Percentiles rank a stretch among this genome's conserved stretches.
Conservation (phyloP, 192 early-diverging fungal genomes). For the Linnemannia schmuckeri region DNA sequence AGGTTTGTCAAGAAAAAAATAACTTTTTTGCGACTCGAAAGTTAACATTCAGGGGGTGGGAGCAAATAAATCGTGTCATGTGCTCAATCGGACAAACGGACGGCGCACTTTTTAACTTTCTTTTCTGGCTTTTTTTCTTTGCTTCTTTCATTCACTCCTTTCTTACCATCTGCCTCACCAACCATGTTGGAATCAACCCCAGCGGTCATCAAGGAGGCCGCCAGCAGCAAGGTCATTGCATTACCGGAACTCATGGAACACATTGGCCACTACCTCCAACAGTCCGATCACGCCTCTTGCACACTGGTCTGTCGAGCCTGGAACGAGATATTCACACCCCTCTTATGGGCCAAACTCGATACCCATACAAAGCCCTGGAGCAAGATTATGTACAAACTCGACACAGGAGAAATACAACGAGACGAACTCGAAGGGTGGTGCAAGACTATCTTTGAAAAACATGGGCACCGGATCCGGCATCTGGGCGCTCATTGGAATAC, state of each 20-base stretch:
- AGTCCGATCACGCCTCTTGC: background rate
- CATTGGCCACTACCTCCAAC: background rate
- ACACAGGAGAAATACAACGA: background rate
- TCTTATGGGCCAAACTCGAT: background rate
- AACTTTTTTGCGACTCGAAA: too few species aligned
- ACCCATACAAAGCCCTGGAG: background rate
- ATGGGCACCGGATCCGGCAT: background rate
- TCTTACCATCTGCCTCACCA: background rate
- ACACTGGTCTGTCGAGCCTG: background rate
- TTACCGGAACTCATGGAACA: background rate
- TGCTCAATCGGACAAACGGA: too few species aligned
- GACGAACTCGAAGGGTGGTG: background rate
- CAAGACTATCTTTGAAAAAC: background rate
- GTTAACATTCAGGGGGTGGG: too few species aligned
- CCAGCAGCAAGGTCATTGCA: background rate
- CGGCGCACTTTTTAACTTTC: too few species aligned
- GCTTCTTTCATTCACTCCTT: background rate
- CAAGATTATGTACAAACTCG: background rate
- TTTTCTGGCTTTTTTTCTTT: background rate
- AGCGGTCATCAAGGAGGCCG: background rate
- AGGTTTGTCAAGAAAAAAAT: too few species aligned
- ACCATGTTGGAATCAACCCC: background rate
- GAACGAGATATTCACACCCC: background rate
- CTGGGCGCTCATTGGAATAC: background rate
- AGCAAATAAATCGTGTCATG: too few species aligned